Evolutionary conservation across 805 yeast genomes (phyloP).

Genomic region (Candida sakaeoensis): DNA sequence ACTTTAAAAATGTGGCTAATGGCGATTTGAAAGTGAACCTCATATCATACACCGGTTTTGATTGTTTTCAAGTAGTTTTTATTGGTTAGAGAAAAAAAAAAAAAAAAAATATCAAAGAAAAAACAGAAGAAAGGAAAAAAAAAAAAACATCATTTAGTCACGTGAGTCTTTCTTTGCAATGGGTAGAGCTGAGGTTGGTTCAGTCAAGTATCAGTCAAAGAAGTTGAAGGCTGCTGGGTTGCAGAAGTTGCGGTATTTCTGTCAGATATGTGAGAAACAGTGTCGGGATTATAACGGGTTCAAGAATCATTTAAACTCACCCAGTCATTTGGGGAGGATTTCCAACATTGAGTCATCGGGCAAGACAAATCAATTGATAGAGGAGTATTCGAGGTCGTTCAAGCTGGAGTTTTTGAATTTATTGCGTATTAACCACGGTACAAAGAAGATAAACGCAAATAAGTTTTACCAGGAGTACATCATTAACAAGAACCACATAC

Average conservation of each 20-base stretch:
- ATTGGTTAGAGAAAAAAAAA: constrained; percentile 15
- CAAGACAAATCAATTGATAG: constrained; percentile 47
- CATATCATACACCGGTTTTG: no score
- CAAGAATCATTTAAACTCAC: constrained; percentile 83
- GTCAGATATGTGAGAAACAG: constrained; percentile 89
- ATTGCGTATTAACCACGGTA: constrained; percentile 71
- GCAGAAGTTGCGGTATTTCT: constrained; percentile 81
- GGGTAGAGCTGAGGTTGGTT: constrained; percentile 36
- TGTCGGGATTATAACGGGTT: constrained; percentile 96
- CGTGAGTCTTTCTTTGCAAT: constrained; percentile 9
- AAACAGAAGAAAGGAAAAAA: background rate
- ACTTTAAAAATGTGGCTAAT: constrained; percentile 31
- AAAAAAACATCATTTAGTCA: background rate
- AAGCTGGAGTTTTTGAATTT: constrained; percentile 59
- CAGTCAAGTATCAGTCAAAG: constrained; percentile 66
- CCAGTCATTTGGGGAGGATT: constrained; percentile 64
- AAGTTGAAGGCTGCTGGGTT: constrained; percentile 79
- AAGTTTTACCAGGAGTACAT: constrained; percentile 89
- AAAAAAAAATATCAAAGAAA: constrained; percentile 2
- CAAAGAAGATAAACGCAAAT: constrained; percentile 75
- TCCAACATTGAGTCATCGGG: constrained; percentile 29
- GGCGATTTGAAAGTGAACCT: constrained; percentile 42
- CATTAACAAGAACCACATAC: constrained; percentile 70
- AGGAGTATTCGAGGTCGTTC: constrained; percentile 58
- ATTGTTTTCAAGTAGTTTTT: constrained; percentile 17